Conservation (phyloP, 176 grass and related monocot species). For the Ampelocalamus luodianensis region DNA sequence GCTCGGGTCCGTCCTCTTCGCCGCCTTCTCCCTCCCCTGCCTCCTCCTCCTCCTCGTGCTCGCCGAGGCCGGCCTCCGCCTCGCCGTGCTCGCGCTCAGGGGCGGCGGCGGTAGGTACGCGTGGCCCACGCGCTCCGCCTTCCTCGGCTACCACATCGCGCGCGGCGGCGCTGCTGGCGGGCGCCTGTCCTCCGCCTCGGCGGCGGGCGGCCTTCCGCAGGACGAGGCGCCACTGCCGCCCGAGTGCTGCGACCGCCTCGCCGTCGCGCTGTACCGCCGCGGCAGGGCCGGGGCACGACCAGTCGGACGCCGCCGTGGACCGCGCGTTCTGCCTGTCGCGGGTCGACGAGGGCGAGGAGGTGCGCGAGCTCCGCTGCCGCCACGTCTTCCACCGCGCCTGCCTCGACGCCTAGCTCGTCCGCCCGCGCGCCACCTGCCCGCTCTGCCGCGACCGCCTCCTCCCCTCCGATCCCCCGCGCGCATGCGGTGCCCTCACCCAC, state of each 20-base stretch:
- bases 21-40: constrained; percentile 47
- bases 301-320: constrained; percentile 9
- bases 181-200: neutral
- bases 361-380: constrained; percentile 49
- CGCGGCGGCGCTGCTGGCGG: neutral
- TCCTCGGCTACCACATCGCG: constrained; percentile 49
- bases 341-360: constrained; percentile 53
- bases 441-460: constrained; percentile 70
- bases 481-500: constrained; percentile 10
- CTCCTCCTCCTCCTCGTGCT: constrained; percentile 48
- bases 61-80: constrained; percentile 40
- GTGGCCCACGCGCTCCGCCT: constrained; percentile 36
- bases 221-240: constrained; percentile 24
- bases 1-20: constrained; percentile 29
- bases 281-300: neutral
- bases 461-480: constrained; percentile 18
- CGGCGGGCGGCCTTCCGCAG: neutral
- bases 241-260: constrained; percentile 41
- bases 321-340: constrained; percentile 52
- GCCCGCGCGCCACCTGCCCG: constrained; percentile 67
- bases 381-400: constrained; percentile 60
- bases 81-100: constrained; percentile 27
- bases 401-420: constrained; percentile 56
- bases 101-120: neutral
- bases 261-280: constrained; percentile 34